Base-by-base conservation (phyloP, 495 filamentous ascomycete species). In the Penicillium dipodomyicola region DNA sequence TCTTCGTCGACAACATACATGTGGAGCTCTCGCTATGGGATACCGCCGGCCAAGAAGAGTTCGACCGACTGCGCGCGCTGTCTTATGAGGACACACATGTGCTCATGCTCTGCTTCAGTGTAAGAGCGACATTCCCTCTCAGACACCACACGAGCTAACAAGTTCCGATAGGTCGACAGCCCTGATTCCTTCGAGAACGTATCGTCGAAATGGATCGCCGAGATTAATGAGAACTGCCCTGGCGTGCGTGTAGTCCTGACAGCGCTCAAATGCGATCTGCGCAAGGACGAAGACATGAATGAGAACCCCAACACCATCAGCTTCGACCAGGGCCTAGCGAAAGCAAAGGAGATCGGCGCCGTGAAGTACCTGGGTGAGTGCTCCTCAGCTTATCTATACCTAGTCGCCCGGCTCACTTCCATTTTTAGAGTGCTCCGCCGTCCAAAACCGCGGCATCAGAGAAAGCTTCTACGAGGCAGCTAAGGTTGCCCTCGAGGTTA, bases 401-500 rank as follows among this genome's bases (percentile, higher is more conserved):
- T 5, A 15, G 20, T 41, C n/a, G 17, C n/a, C 19, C 23, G 4
- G 32, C 58, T 58, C 33, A 42, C 23, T 15, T n/a, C 40, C 40
- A n/a, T n/a, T 29, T 25, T 12, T 51, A 86, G 94, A 98, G 77
- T 98, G 94, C 80, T 97, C 95, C 29, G 94, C 94, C 14, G 96
- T 96, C 80, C 87, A 91, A 69, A 98, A 98, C 74, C 82, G 94
- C 37, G 94, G 94, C 51, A 96, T 98, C 64, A 94, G 96, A 68
- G 94, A 98, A 71, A 95, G 94, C 33, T 98, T 98, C 69, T 97
- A 95, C 43, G 94, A 98, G 77, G 94, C 94, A 37, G 95, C 94
- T 43, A 87, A 96, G 65, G 94, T 97, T n/a, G 94, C 94, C 8
- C 77, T 98, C 25, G 88, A 88, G 22, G 94, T 97, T 40, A 96